Evolutionary conservation across 176 grass and related monocot genomes (phyloP).

Genomic region (Leersia perrieri): DNA sequence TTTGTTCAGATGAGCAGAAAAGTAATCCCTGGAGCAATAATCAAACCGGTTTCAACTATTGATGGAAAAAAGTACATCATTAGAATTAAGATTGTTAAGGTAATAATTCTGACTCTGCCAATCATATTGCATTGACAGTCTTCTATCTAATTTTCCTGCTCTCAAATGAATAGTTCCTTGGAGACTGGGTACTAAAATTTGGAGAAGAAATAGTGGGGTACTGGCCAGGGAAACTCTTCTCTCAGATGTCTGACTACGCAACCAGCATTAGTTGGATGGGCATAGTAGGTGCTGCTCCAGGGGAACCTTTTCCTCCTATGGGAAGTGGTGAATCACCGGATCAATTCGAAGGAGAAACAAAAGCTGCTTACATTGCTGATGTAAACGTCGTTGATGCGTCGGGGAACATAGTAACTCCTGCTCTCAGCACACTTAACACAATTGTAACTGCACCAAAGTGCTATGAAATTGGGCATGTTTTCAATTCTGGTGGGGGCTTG

Average conservation of each 20-base stretch:
- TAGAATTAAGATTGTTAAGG: not conserved
- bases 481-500: not conserved
- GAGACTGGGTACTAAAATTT: not conserved
- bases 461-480: not conserved
- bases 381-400: not conserved
- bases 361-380: not conserved
- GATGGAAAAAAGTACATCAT: not conserved
- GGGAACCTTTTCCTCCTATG: not conserved
- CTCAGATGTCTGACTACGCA: not conserved
- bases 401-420: not conserved
- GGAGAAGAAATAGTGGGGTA: not conserved
- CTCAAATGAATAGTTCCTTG: not conserved
- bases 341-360: not conserved
- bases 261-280: not conserved
- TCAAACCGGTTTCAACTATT: not conserved
- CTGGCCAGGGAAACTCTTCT: not conserved
- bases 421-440: not conserved
- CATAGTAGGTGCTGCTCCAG: not conserved
- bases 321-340: not conserved
- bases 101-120: not conserved
- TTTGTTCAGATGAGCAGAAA: not conserved
- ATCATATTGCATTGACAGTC: not conserved
- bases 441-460: not conserved
- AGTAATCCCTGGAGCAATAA: not conserved
- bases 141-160: not conserved